A percentile compares a stretch with the other conserved stretches of the same genome.
Evolutionary conservation across 2,329 filamentous ascomycete genomes (phyloP).

Genomic region (Sphaerostilbella broomeana): DNA sequence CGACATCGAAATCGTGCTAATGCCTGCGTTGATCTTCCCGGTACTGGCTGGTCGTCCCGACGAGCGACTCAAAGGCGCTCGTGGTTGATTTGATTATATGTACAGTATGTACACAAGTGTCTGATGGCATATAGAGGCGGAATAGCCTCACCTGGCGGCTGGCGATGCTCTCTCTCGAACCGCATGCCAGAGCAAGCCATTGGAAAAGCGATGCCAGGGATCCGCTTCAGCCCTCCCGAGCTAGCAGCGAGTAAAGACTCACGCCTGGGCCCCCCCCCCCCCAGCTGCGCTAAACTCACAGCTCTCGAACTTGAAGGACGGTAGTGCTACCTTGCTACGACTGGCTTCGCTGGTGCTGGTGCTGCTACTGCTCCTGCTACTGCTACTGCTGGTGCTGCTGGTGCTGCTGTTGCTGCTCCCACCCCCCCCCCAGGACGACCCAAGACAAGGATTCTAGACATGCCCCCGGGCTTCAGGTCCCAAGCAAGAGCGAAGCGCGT

Average conservation of each 20-base stretch:
- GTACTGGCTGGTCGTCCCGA: too few species aligned
- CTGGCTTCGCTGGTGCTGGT: too few species aligned
- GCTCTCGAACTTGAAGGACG: slow-evolving; percentile 15
- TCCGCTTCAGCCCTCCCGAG: slow-evolving; percentile 33
- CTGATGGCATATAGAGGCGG: too few species aligned
- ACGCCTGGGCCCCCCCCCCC: slow-evolving; percentile 21
- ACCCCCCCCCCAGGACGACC: slow-evolving; percentile 3
- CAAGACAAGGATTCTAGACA: slow-evolving; percentile 11
- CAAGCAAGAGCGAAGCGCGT: slow-evolving; percentile 6
- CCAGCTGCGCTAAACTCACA: slow-evolving; percentile 19
- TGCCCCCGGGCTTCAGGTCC: slow-evolving; percentile 10
- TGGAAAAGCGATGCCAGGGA: slow-evolving; percentile 1
- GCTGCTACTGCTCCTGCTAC: neutral
- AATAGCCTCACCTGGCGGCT: too few species aligned
- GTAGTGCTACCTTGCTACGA: slow-evolving; percentile 14
- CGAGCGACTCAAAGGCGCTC: too few species aligned
- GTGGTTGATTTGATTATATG: too few species aligned
- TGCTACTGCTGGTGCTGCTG: too few species aligned
- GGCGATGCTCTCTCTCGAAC: too few species aligned
- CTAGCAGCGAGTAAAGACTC: slow-evolving; percentile 28
- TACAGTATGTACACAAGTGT: too few species aligned
- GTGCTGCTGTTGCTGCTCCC: slow-evolving; percentile 1
- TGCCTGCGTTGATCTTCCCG: too few species aligned
- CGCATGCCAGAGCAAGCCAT: too few species aligned
- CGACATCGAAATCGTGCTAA: too few species aligned